Evolutionary conservation across 805 yeast species (phyloP), one percentile per base, ranked within the genome.

Genomic region (Lipomyces sp.): DNA sequence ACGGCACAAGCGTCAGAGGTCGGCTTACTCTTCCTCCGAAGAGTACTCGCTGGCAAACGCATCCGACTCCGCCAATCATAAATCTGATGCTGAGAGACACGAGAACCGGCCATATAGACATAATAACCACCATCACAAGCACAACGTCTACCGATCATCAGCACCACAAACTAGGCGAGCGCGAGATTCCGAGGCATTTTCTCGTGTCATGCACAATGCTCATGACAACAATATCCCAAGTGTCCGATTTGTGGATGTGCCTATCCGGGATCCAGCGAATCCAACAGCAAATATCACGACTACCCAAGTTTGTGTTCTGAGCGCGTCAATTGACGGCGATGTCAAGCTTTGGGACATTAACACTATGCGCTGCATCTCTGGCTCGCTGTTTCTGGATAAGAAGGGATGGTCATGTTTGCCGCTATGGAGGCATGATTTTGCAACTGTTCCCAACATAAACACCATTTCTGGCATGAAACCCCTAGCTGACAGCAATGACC

Each of bases 331-430:
- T 29, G 67, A 64, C 51, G 80, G 79, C 35, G 75, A 71, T 15
- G 73, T 76, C 54, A 70, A 72, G 62, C 70, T 76, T 71, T 78
- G 80, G 73, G 81, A 77, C 59, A 70, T 78, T 39, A 69, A 74
- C 13, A 73, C 69, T 2, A 48, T 55, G 39, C 55, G 62, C 11
- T 63, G 64, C 45, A 51, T 66, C n/a, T 53, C 64, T n/a, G 64
- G 58, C 6, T 59, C 53, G 4, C 60, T 48, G 24, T 64, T 64
- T 37, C 33, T 51, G 18, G 54, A 64, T 15, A 66, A 66, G 48
- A 66, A 66, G 45, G 69, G 69, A 4, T 66, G 69, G 69, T 13
- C 60, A n/a, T 37, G 59, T 6, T 53, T 51, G n/a, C 50, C 63
- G 4, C 18, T 66, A 4, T 63, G 60, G 63, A 18, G n/a, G 10